These are phyloP conservation scores for Vigna hirtella DNA, from an alignment of 306 rosid genomes.

Conservation along the genomic window DNA sequence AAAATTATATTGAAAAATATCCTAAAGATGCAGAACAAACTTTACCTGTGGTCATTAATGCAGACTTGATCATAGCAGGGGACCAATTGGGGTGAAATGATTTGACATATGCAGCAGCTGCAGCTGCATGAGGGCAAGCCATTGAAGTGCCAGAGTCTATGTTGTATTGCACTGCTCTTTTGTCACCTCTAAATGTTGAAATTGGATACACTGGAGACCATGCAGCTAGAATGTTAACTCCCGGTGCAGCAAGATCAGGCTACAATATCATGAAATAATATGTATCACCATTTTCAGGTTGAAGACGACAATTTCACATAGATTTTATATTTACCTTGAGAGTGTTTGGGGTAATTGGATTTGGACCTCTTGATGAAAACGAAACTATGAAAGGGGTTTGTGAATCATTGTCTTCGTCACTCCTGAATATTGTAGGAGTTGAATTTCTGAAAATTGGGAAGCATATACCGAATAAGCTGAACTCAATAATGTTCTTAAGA, in stretches of 20 bases:
- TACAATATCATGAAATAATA: constrained; percentile 13
- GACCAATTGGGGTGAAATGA: constrained; percentile 63
- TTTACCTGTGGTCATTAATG: constrained; percentile 60
- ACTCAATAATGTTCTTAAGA: too few species aligned
- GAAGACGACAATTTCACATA: not conserved
- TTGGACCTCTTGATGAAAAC: constrained; percentile 74
- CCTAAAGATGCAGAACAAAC: too few species aligned
- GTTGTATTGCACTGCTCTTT: constrained; percentile 13
- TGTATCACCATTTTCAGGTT: not conserved
- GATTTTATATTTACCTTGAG: constrained; percentile 52
- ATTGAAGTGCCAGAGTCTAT: constrained; percentile 55
- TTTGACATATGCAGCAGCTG: constrained; percentile 58
- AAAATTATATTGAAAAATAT: too few species aligned
- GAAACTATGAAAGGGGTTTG: constrained; percentile 46
- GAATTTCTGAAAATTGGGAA: constrained; percentile 36
- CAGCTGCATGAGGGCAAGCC: constrained; percentile 65
- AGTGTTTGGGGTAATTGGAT: constrained; percentile 44
- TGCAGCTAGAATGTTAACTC: constrained; percentile 57
- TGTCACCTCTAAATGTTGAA: constrained; percentile 23
- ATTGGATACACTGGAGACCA: constrained; percentile 33
- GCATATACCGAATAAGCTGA: not conserved
- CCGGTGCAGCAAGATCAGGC: constrained; percentile 63
- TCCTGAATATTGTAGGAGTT: constrained; percentile 55
- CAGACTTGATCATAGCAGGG: constrained; percentile 56
- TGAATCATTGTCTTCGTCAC: constrained; percentile 30